Base-by-base conservation (phyloP, 352 stramenopile genomes). In the Blastocystis sp. region DNA sequence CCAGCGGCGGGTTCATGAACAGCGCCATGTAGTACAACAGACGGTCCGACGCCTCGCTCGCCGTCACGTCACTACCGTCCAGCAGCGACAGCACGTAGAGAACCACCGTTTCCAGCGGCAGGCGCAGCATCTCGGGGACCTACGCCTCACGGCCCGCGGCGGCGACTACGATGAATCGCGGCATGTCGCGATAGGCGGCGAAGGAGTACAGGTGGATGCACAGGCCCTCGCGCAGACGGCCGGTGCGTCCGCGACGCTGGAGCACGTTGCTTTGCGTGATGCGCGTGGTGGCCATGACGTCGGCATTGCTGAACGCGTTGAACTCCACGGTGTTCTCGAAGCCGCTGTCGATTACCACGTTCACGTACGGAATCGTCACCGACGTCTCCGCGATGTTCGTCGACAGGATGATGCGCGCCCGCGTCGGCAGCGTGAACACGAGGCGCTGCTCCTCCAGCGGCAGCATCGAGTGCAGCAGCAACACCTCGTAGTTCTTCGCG, bases 291-390 rank as follows among this genome's bases (percentile, higher is more conserved):
- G 90, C 89, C 11, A 94, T 89, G 48, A 89, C 95, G 7, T 93
- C 94, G 10, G 93, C 94, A 4, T 92, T 92, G 14, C 94, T 92
- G 91, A 93, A 94, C 24, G 94, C 96, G 2, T 94, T 95, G 81
- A 95, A 92, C 9, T 94, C 76, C 6, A 95, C 91, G 91, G 96
- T 95, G 21, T 95, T 94, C 52, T 96, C 95, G 21, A 92, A 93
- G 3, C 97, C 97, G 40, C 91, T 94, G 91, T 99, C 97, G 76
- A 99, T 95, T 0, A 99, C 96, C 89, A 96, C 95, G 6, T 94
- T 91, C 28, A 98, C 95, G 79, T 98, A 96, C 40, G 97, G 97
- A 89, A 99, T 99, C 6, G 97, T 99, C 82, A 99, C 97, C 28
- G 95, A 98, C 60, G 95, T 98, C 90, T 98, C 94, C 54, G 95